Evolutionary conservation across 495 filamentous ascomycete species (phyloP).

Genomic region (Penicillium alfredii): DNA sequence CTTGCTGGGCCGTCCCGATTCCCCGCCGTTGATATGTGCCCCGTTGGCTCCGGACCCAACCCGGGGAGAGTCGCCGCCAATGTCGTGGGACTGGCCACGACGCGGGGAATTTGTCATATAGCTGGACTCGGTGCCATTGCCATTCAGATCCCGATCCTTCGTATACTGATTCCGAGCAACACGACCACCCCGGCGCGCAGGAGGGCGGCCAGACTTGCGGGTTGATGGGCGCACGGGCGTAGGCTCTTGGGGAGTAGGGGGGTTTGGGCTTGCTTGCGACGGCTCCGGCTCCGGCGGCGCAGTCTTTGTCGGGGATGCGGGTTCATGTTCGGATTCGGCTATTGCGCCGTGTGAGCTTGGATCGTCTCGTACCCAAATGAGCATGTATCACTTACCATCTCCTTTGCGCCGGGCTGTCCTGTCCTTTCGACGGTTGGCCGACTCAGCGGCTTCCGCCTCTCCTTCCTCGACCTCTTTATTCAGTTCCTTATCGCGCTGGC

Average conservation of each 20-base stretch:
- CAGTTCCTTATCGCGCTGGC: constrained; percentile 63
- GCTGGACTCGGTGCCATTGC: constrained; percentile 43
- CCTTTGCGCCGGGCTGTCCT: constrained; percentile 64
- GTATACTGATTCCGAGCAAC: constrained; percentile 85
- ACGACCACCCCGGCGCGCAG: constrained; percentile 57
- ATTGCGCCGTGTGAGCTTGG: constrained; percentile 5
- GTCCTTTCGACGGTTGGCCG: constrained; percentile 67
- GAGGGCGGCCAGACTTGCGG: constrained; percentile 64
- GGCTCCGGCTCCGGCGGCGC: constrained; percentile 34
- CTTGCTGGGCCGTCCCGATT: constrained; percentile 53
- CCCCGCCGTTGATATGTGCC: constrained; percentile 36
- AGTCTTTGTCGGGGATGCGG: constrained; percentile 36
- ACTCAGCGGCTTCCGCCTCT: constrained; percentile 62
- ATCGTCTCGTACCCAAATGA: neutral
- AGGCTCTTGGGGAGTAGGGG: constrained; percentile 45
- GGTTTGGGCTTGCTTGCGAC: constrained; percentile 47
- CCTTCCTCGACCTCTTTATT: constrained; percentile 58
- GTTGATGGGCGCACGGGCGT: constrained; percentile 40
- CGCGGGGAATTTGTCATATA: constrained; percentile 48
- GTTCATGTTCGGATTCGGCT: constrained; percentile 36
- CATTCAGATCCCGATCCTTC: constrained; percentile 60
- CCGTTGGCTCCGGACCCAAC: constrained; percentile 32
- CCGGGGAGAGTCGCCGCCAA: constrained; percentile 39
- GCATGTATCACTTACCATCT: constrained; percentile 56
- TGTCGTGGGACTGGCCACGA: constrained; percentile 61